Conservation (phyloP, 2,329 filamentous ascomycete genomes). For the Lachnellula occidentalis region DNA sequence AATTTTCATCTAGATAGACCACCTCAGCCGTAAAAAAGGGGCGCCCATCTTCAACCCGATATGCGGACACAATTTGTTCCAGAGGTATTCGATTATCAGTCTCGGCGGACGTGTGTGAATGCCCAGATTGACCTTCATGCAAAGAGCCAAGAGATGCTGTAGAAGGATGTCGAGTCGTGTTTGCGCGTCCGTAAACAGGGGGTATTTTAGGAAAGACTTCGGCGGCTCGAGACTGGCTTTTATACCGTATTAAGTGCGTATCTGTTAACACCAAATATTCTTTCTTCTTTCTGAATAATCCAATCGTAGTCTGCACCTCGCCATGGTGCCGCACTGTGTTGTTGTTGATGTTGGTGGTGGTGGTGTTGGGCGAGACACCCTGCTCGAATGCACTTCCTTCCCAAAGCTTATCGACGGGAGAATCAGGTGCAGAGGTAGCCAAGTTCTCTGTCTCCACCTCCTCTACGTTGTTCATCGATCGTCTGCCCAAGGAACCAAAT, state of each 20-base stretch:
- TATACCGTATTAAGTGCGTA: conserved; percentile 61
- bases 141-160: conserved; percentile 54
- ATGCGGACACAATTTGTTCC: conserved; percentile 61
- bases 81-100: conserved; percentile 50
- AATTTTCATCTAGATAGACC: conserved; percentile 61
- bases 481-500: conserved; percentile 31
- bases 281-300: conserved; percentile 67
- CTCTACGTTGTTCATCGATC: conserved; percentile 24
- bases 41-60: conserved; percentile 60
- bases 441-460: conserved; percentile 23
- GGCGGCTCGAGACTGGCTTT: conserved; percentile 59
- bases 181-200: conserved; percentile 35
- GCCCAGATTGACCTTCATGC: conserved; percentile 54
- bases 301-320: conserved; percentile 63
- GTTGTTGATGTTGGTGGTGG: conserved; percentile 7
- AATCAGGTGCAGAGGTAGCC: conserved; percentile 19
- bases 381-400: conserved; percentile 9
- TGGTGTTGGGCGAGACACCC: conserved; percentile 4
- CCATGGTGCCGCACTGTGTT: conserved; percentile 57
- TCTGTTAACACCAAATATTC: conserved; percentile 69
- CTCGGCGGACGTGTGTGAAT: conserved; percentile 42
- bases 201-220: conserved; percentile 55
- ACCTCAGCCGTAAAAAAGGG: conserved; percentile 64
- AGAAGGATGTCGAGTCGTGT: conserved; percentile 48
- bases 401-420: conserved; percentile 16